A percentile compares a stretch with the other conserved stretches of the same genome.
Evolutionary conservation across 1,139 yeast genomes (phyloP).

Genomic region (Geotrichum reessii): DNA sequence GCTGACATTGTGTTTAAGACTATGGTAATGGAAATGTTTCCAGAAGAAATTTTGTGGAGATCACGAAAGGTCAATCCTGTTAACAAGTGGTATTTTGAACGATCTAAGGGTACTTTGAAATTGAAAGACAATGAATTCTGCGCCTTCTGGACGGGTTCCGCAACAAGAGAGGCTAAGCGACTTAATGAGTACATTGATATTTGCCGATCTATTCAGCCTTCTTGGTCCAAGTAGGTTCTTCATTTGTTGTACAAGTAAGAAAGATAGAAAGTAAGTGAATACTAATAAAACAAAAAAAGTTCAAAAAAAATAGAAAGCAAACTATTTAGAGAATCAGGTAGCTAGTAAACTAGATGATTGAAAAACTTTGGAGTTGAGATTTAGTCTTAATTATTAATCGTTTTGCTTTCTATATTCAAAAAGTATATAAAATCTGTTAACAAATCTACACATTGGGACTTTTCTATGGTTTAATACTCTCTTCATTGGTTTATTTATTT

Average conservation of each 20-base stretch:
- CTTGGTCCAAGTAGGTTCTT: slow-evolving; percentile 25
- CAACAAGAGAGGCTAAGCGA: slow-evolving; percentile 33
- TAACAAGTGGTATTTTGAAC: slow-evolving; percentile 94
- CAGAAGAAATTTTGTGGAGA: slow-evolving; percentile 80
- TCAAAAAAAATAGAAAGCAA: not conserved
- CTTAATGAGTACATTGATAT: slow-evolving; percentile 38
- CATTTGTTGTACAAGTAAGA: no score
- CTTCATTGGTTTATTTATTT: no score
- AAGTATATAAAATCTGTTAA: no score
- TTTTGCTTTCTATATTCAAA: no score
- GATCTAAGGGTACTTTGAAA: slow-evolving; percentile 68
- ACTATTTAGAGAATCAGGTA: not conserved
- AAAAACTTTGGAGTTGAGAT: no score
- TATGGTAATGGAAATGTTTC: slow-evolving; percentile 59
- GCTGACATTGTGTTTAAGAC: slow-evolving; percentile 90
- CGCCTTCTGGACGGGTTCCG: slow-evolving; percentile 60
- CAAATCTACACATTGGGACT: no score
- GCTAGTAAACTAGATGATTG: not conserved
- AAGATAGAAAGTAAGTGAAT: no score
- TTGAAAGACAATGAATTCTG: slow-evolving; percentile 56
- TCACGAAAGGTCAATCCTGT: slow-evolving; percentile 82
- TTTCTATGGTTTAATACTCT: no score
- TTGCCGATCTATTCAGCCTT: slow-evolving; percentile 42
- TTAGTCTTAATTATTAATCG: no score
- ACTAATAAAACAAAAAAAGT: not conserved